A percentile compares a stretch with the other conserved stretches of the same genome.
phyloP scores from a whole-genome alignment of 768 basidiomycete genomes.

The Pleurotus pulmonarius region DNA sequence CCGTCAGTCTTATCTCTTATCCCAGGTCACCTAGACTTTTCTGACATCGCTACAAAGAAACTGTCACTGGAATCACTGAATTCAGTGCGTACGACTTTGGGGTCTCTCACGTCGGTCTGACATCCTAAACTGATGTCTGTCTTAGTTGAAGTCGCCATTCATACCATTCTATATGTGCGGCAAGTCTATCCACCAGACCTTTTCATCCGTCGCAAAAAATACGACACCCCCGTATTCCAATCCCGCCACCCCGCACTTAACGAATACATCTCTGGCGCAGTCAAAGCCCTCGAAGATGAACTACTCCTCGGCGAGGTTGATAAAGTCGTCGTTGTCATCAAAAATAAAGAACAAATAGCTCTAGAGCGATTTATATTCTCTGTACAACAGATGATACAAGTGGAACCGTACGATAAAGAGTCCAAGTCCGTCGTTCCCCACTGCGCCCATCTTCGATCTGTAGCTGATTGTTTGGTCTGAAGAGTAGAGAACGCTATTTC shows the following conservation, averaged over 20 bases:
- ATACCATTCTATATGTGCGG: slow-evolving; percentile 87
- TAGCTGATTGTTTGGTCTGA: neutral
- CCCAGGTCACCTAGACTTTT: neutral
- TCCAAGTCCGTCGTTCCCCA: slow-evolving; percentile 41
- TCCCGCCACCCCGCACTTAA: slow-evolving; percentile 88
- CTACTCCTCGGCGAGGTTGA: slow-evolving; percentile 67
- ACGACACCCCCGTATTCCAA: slow-evolving; percentile 88
- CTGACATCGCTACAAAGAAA: slow-evolving; percentile 36
- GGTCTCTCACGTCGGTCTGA: slow-evolving; percentile 4
- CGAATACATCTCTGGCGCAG: slow-evolving; percentile 85
- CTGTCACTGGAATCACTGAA: slow-evolving; percentile 60
- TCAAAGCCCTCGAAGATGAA: slow-evolving; percentile 80
- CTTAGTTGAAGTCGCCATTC: slow-evolving; percentile 90
- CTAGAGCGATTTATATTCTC: slow-evolving; percentile 92
- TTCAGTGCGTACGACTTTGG: slow-evolving; percentile 49
- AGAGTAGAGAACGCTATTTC: slow-evolving; percentile 76
- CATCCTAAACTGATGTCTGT: neutral
- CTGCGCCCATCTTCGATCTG: neutral
- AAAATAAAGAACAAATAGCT: slow-evolving; percentile 71
- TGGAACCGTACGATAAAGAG: slow-evolving; percentile 69
- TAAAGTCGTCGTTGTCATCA: slow-evolving; percentile 81
- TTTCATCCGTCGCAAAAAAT: slow-evolving; percentile 85
- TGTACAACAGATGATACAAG: slow-evolving; percentile 74
- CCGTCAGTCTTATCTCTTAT: neutral
- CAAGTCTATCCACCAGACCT: slow-evolving; percentile 87